Evolutionary conservation across 1,284 basidiomycete species (phyloP), one percentile per base, ranked within the genome.

Genomic region (Heterobasidion parviporum): DNA sequence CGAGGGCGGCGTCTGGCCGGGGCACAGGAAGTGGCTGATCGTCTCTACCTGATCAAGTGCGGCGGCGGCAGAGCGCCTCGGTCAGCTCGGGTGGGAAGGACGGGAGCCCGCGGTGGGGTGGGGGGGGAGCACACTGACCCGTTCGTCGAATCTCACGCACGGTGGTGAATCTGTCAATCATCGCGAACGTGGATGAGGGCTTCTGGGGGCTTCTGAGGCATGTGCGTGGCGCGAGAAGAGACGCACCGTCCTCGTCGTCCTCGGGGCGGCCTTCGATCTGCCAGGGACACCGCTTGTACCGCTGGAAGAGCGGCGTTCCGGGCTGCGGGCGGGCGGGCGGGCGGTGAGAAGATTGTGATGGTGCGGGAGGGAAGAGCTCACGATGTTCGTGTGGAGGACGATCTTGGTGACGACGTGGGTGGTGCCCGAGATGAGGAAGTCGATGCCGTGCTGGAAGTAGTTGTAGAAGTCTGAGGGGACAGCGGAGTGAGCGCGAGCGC

Each of bases 221-320:
- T 26, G 26, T 6, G 26, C 26, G 5, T 26, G 26, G 26, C 26
- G 35, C 34, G 36, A 8, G 32, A 38, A 15, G 15, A 35, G 8
- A 38, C 67, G 57, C 57, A 85, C 85, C 85, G 67, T 87, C 85
- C 71, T 89, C 84, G 56, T 89, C 83, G 57, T 91, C 88, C 70
- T 89, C 87, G 33, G 84, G 82, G 55, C 70, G 74, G 8, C 82
- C 84, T 66, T 87, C 81, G 35, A 95, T 79, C 63, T 87, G 82
- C 92, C 92, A 95, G 41, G 87, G 88, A 69, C 92, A 94, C 16
- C 92, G 84, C 64, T 93, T 90, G 65, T 94, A 92, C 18, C 86
- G 79, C 66, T 94, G 92, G 65, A 95, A 95, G 44, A 92, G 70
- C 0, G 92, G 86, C 1, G 92, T 87, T 2, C 92, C 92, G 34